phyloP scores from a whole-genome alignment of 805 yeast genomes.

The Myxozyma neotropica region DNA sequence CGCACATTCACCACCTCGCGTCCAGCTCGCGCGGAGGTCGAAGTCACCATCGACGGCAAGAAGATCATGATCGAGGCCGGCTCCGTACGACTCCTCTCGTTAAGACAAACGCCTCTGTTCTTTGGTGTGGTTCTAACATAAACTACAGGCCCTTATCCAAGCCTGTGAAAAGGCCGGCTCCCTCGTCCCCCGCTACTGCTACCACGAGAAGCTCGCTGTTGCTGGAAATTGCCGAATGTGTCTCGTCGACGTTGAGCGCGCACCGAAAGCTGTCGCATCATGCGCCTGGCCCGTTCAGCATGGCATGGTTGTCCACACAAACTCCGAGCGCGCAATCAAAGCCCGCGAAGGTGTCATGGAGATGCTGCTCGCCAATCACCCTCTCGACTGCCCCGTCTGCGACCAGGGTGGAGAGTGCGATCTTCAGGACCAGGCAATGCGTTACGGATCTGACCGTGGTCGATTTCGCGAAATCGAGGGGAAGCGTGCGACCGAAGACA shows the following conservation, averaged over 20 bases:
- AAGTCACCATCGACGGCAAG: conserved; percentile 64
- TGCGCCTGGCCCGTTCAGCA: conserved; percentile 91
- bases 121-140: background rate
- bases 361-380: conserved; percentile 84
- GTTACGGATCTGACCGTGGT: conserved; percentile 83
- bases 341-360: conserved; percentile 91
- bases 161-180: conserved; percentile 93
- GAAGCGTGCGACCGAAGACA: conserved; percentile 87
- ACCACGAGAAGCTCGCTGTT: conserved; percentile 85
- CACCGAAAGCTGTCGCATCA: conserved; percentile 87
- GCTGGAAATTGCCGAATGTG: conserved; percentile 96
- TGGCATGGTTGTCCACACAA: conserved; percentile 85
- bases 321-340: conserved; percentile 73
- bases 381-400: conserved; percentile 88
- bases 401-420: conserved; percentile 97
- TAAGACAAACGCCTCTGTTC: no score
- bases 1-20: conserved; percentile 45
- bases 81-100: conserved; percentile 43
- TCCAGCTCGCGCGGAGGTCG: conserved; percentile 55
- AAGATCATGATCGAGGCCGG: conserved; percentile 81
- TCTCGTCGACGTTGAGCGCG: conserved; percentile 83
- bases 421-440: conserved; percentile 80
- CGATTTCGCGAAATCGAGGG: conserved; percentile 80
- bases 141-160: conserved; percentile 65
- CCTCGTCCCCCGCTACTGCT: conserved; percentile 84